These are phyloP conservation scores for Talaromyces atroroseus DNA, from an alignment of 2,329 filamentous ascomycete species.

Conservation along the genomic window DNA sequence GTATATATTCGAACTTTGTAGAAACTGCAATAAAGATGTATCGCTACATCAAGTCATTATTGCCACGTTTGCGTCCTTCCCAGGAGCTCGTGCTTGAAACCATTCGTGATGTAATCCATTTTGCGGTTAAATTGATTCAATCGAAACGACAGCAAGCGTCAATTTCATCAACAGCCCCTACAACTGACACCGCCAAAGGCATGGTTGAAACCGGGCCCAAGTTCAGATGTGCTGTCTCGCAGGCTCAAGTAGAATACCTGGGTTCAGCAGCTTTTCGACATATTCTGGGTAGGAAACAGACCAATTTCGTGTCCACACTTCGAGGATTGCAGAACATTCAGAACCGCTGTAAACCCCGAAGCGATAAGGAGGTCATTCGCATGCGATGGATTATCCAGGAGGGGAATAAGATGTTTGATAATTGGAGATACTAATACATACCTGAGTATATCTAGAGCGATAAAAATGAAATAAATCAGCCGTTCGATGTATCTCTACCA, in stretches of 20 bases:
- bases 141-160: constrained; percentile 38
- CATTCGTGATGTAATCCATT: constrained; percentile 59
- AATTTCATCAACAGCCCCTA: constrained; percentile 14
- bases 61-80: constrained; percentile 48
- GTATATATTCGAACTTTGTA: constrained; percentile 67
- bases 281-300: constrained; percentile 67
- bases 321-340: constrained; percentile 59
- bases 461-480: background rate
- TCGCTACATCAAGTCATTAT: constrained; percentile 57
- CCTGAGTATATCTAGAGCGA: too few species aligned
- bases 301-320: constrained; percentile 59
- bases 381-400: constrained; percentile 30
- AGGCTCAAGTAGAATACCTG: constrained; percentile 58
- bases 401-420: constrained; percentile 31
- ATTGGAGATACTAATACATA: constrained; percentile 28
- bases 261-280: constrained; percentile 64
- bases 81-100: constrained; percentile 58
- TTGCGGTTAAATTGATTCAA: constrained; percentile 60
- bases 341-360: constrained; percentile 31
- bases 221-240: constrained; percentile 55
- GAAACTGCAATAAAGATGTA: constrained; percentile 74
- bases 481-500: background rate
- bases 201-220: constrained; percentile 13
- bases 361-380: constrained; percentile 29
- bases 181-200: background rate